A percentile compares a stretch with the other conserved stretches of the same genome.
phyloP scores from a whole-genome alignment of 768 basidiomycete genomes.

The Mycena maculata region DNA sequence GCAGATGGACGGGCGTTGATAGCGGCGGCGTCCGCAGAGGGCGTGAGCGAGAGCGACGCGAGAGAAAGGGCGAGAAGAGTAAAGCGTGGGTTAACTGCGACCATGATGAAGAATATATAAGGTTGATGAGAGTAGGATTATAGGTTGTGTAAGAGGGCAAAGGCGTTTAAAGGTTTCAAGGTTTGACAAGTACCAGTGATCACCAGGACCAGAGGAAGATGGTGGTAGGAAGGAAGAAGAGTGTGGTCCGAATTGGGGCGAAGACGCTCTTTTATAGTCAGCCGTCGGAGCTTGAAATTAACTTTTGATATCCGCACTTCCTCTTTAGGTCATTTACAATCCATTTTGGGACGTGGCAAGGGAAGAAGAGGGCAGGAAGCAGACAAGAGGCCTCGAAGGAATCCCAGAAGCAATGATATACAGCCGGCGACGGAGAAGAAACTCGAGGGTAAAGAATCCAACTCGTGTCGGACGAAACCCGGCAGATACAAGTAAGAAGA shows the following conservation, averaged over 20 bases:
- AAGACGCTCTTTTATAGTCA: too few relatives aligned
- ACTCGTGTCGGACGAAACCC: too few relatives aligned
- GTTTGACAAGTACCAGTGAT: conserved; percentile 48
- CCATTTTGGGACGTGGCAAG: background rate
- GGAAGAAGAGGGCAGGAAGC: too few relatives aligned
- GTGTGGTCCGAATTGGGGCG: too few relatives aligned
- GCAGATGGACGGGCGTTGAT: conserved; percentile 40
- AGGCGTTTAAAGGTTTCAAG: conserved; percentile 30
- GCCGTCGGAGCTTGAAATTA: background rate
- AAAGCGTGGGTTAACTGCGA: conserved; percentile 60
- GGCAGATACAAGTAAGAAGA: too few relatives aligned
- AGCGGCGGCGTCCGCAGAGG: conserved; percentile 55
- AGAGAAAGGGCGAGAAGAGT: conserved; percentile 57
- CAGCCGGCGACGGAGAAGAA: too few relatives aligned
- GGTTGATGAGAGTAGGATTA: conserved; percentile 20
- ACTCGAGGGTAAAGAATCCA: too few relatives aligned
- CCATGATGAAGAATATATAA: conserved; percentile 55
- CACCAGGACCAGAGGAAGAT: conserved; percentile 65
- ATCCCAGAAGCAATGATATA: too few relatives aligned
- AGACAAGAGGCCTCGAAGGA: too few relatives aligned
- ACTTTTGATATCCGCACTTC: background rate
- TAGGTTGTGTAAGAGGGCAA: conserved; percentile 35
- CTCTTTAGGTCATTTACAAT: background rate
- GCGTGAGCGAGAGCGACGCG: conserved; percentile 53
- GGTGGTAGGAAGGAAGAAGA: conserved; percentile 49